These are phyloP conservation scores for Tolypocladium cylindrosporum DNA, from an alignment of 2,329 filamentous ascomycete species.

Conservation along the genomic window DNA sequence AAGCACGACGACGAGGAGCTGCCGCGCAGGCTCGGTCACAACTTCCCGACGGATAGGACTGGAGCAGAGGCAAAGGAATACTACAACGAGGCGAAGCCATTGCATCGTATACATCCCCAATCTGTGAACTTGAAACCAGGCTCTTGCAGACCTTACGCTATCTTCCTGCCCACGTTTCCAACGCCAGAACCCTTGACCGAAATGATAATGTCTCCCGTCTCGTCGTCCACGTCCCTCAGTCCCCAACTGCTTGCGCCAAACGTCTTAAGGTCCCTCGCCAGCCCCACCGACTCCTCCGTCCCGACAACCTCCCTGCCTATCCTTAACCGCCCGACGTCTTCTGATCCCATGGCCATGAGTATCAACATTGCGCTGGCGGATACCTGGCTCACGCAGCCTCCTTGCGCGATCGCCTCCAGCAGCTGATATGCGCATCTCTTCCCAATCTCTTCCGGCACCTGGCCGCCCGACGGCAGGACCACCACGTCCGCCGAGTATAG, in stretches of 20 bases:
- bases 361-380: slow-evolving; percentile 68
- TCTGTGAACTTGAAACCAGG: neutral
- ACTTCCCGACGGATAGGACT: slow-evolving; percentile 9
- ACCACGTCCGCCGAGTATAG: slow-evolving; percentile 81
- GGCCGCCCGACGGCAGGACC: slow-evolving; percentile 65
- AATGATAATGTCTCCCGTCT: slow-evolving; percentile 67
- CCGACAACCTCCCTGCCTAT: slow-evolving; percentile 74
- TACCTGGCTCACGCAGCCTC: slow-evolving; percentile 68
- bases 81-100: neutral
- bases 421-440: slow-evolving; percentile 82
- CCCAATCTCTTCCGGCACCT: slow-evolving; percentile 83
- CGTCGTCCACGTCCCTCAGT: slow-evolving; percentile 61
- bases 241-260: slow-evolving; percentile 92
- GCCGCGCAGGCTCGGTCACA: slow-evolving; percentile 12
- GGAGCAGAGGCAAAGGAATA: neutral
- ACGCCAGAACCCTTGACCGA: slow-evolving; percentile 90
- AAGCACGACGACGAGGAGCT: slow-evolving; percentile 30
- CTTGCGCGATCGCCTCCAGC: slow-evolving; percentile 69
- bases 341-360: slow-evolving; percentile 95
- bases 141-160: slow-evolving; percentile 36
- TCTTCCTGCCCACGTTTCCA: slow-evolving; percentile 89
- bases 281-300: slow-evolving; percentile 66
- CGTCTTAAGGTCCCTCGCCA: slow-evolving; percentile 76
- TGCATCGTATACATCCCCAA: neutral
- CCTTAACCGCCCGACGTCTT: slow-evolving; percentile 83